Base-by-base conservation (phyloP, 495 filamentous ascomycete genomes). In the Penicillium herquei region DNA sequence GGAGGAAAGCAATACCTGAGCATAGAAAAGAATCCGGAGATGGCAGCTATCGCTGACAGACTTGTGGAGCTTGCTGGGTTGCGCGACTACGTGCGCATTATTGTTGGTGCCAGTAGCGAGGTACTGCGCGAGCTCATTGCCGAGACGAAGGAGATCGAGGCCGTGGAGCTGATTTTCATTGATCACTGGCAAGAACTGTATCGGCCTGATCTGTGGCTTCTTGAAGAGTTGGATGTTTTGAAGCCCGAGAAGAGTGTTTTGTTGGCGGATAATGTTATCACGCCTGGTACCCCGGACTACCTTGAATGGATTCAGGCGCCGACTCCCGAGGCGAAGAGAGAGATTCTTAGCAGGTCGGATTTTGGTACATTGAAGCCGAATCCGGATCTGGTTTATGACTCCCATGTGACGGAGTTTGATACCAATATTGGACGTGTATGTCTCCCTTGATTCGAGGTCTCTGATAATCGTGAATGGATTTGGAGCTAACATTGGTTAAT, bases 231-330 rank as follows among this genome's bases (percentile, higher is more conserved):
- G 18, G 76, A 74, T 10, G 56, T 89, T 17, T 63, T 89, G 13
- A 70, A 67, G 0, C 61, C 66, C 1, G 84, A 84, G 3, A 26
- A 26, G 21, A 26, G 21, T 53, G 13, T 13, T 80, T 81, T 0
- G 73, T 88, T 78, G 1, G 87, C 86, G 0, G 86, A 89, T 64
- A 89, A 90, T 66, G 79, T 88, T 10, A 77, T 88, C 43, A 76
- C 78, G 53, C 86, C 86, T 6, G 85, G 86, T 5, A 86, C 86
- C 50, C 86, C 85, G 1, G 72, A 75, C 7, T 90, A 88, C 64
- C 59, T 83, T 30, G 35, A 59, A n/a, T 65, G 59, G 59, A 51
- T 62, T 7, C 33, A 60, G 37, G 53, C 56, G 3, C 57, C 44
- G 11, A 51, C 57, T 4, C 21, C 14, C 12, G 40, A 60, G 4